phyloP scores from a whole-genome alignment of 768 basidiomycete species.

The Solioccasus polychromus region DNA sequence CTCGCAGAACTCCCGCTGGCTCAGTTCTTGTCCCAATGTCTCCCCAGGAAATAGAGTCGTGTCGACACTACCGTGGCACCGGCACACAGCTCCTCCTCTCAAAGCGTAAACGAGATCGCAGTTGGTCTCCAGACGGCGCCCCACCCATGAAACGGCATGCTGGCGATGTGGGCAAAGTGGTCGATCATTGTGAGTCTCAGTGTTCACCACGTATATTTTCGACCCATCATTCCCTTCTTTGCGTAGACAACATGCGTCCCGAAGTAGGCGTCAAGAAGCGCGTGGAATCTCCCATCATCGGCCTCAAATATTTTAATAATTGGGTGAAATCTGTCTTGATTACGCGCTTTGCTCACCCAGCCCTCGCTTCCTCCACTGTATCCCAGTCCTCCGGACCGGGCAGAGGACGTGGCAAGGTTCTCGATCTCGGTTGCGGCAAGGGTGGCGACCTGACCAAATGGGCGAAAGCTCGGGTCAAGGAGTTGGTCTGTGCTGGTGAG shows the following conservation, averaged over 20 bases:
- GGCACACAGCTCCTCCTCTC: conserved; percentile 49
- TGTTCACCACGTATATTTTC: conserved; percentile 1
- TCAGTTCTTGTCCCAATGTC: conserved; percentile 67
- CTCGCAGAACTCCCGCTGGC: conserved; percentile 56
- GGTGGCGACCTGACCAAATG: conserved; percentile 97
- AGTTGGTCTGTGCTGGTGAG: conserved; percentile 80
- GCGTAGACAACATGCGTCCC: conserved; percentile 84
- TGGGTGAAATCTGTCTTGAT: conserved; percentile 99
- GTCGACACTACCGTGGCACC: conserved; percentile 53
- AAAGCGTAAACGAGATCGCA: conserved; percentile 52
- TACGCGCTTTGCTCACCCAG: conserved; percentile 80
- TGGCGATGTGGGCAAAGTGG: conserved; percentile 72
- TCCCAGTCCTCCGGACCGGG: conserved; percentile 23
- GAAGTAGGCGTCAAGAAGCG: conserved; percentile 87
- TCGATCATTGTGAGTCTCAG: conserved; percentile 69
- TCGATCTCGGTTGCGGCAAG: conserved; percentile 99
- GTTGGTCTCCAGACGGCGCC: conserved; percentile 36
- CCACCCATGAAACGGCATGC: conserved; percentile 50
- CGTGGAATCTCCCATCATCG: conserved; percentile 89
- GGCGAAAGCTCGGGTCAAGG: conserved; percentile 78
- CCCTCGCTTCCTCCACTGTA: conserved; percentile 42
- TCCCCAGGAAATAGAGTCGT: conserved; percentile 56
- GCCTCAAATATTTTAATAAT: conserved; percentile 97
- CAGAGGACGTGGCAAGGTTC: conserved; percentile 63
- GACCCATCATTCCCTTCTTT: conserved; percentile 2